phyloP scores from a whole-genome alignment of 345 rosid genomes.

The Limnanthes douglasii region DNA sequence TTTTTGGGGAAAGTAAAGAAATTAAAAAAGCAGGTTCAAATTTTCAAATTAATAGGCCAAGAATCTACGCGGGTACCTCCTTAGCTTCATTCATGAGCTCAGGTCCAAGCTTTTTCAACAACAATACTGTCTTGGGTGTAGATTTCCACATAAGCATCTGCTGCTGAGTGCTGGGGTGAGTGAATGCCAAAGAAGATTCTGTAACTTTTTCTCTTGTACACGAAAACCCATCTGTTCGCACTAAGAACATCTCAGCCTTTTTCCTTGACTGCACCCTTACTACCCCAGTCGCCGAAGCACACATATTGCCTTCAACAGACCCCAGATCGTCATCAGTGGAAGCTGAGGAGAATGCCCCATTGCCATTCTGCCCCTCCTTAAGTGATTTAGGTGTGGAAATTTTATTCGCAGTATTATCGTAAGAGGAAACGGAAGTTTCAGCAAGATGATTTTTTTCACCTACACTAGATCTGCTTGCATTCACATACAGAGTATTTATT shows the following conservation, averaged over 20 bases:
- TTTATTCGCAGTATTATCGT: conserved; percentile 18
- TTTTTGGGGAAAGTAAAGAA: neutral
- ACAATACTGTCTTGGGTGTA: conserved; percentile 71
- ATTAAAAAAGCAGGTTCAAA: conserved; percentile 1
- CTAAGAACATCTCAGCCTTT: conserved; percentile 97
- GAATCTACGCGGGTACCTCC: conserved; percentile 35
- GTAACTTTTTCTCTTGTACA: conserved; percentile 92
- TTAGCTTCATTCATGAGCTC: conserved; percentile 95
- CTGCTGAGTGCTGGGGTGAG: conserved; percentile 98
- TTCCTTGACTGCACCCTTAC: conserved; percentile 91
- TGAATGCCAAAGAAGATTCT: conserved; percentile 88
- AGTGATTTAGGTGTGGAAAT: conserved; percentile 13
- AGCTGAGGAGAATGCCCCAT: conserved; percentile 18
- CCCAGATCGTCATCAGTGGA: conserved; percentile 41
- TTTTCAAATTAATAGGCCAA: conserved; percentile 1
- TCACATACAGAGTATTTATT: no score
- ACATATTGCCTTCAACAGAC: conserved; percentile 72
- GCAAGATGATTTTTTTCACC: conserved; percentile 10
- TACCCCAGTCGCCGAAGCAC: conserved; percentile 95
- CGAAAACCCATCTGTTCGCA: conserved; percentile 94
- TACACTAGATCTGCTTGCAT: conserved; percentile 12
- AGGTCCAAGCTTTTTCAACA: conserved; percentile 82
- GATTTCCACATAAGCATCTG: conserved; percentile 99
- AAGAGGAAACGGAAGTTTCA: conserved; percentile 14
- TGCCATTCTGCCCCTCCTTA: conserved; percentile 16